Evolutionary conservation across 106 monocot species (phyloP).

Genomic region (Dendrobium nobile): DNA sequence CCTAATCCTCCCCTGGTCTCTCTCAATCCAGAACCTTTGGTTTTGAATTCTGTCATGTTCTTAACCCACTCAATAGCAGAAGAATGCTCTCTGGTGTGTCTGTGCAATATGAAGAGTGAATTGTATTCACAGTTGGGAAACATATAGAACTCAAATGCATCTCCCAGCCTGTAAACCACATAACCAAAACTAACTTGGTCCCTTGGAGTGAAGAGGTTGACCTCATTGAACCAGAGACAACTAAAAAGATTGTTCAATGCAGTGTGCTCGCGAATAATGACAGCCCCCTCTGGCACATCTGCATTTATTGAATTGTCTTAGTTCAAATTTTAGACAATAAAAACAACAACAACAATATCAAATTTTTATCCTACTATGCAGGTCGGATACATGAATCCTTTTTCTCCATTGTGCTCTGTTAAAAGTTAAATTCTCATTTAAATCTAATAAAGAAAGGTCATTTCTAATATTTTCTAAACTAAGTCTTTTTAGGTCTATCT

Average conservation of each 20-base stretch:
- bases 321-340: no score
- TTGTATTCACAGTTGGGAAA: conserved; percentile 98
- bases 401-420: no score
- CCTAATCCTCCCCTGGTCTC: conserved; percentile 87
- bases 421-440: no score
- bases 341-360: no score
- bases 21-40: conserved; percentile 37
- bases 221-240: conserved; percentile 99
- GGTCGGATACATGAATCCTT: no score
- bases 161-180: conserved; percentile 62
- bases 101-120: conserved; percentile 77
- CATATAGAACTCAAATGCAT: conserved; percentile 76
- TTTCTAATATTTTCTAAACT: no score
- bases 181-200: conserved; percentile 97
- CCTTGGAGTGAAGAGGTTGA: conserved; percentile 87
- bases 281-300: conserved; percentile 98
- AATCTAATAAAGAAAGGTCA: no score
- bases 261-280: conserved; percentile 91
- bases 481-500: no score
- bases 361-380: no score
- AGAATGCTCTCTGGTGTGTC: conserved; percentile 84
- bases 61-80: conserved; percentile 91
- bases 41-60: conserved; percentile 58
- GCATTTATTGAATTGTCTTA: conserved; percentile 8
- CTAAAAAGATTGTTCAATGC: conserved; percentile 78